These are phyloP conservation scores for Paramecium bursaria DNA, from an alignment of 73 alveolate genomes.

Conservation along the genomic window DNA sequence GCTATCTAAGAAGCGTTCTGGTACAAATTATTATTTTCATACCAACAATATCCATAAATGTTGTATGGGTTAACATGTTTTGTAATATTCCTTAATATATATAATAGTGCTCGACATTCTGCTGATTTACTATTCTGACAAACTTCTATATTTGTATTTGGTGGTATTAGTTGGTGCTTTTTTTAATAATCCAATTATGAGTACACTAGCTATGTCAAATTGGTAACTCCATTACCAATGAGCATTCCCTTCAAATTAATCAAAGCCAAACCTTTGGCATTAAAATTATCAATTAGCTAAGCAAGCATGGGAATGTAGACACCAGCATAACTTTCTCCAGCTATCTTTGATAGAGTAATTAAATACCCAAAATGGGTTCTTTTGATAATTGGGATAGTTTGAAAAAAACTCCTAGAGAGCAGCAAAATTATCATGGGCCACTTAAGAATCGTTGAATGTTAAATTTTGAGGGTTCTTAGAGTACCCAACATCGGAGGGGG, in stretches of 20 bases:
- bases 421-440: conserved; percentile 78
- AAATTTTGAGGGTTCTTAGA: conserved; percentile 72
- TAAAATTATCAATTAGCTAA: conserved; percentile 20
- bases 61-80: conserved; percentile 27
- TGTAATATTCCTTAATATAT: conserved; percentile 6
- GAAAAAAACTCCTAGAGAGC: conserved; percentile 76
- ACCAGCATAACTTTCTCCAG: conserved; percentile 90
- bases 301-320: conserved; percentile 78
- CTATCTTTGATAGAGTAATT: conserved; percentile 43
- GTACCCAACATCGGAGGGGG: conserved; percentile 93
- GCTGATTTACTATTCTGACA: conserved; percentile 10
- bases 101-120: neutral
- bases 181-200: neutral
- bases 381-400: conserved; percentile 74
- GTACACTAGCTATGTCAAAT: conserved; percentile 59
- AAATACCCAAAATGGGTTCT: conserved; percentile 65
- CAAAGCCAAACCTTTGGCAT: conserved; percentile 35
- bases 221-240: conserved; percentile 90
- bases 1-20: neutral
- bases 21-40: conserved; percentile 2
- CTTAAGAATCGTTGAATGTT: conserved; percentile 76
- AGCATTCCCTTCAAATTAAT: conserved; percentile 86
- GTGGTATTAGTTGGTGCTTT: conserved; percentile 33
- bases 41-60: conserved; percentile 39
- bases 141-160: conserved; percentile 2